Base-by-base conservation (phyloP, 139 green algal genomes). In the Micractinium conductrix region DNA sequence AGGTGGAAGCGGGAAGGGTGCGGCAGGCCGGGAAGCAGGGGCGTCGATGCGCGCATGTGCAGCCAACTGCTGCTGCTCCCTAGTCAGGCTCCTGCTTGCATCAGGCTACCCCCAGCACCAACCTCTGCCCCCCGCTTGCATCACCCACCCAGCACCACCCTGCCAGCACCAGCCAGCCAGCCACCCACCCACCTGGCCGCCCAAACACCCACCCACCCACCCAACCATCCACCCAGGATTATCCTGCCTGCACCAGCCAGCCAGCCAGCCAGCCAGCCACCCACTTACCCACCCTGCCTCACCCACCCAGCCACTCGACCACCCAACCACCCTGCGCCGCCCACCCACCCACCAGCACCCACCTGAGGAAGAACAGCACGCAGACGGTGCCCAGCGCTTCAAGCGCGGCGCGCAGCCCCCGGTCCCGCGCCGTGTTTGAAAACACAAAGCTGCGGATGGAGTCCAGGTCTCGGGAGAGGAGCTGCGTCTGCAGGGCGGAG, bases 401-500 rank as follows among this genome's bases (percentile, higher is more conserved):
- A 33, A 96, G 78, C 75, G 96, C 71, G 0, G 95, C 94, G 0
- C 95, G 83, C 45, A 93, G 79, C 0, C 95, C 95, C 6, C 95
- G 88, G 81, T 98, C 95, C 0, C 95, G 86, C 0, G 90, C 93
- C 4, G 92, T 90, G 79, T 96, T 97, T 78, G 86, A 48, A 89
- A 98, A 98, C 0, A 98, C 85, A 82, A 97, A 96, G 38, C 67
- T 85, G 45, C 95, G 93, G 26, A 98, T 83, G 0, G 91, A 91
- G 78, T 97, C 94, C 43, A 98, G 91, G 89, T 98, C 94, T 28
- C 92, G 89, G 35, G 88, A 91, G 3, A 98, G 90, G 14, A 97
- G 84, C 55, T 82, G 88, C 30, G 95, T 95, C n/a, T n/a, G n/a
- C n/a, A n/a, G n/a, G n/a, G n/a, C n/a, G n/a, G n/a, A n/a, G n/a